These are phyloP conservation scores for Pulveroboletus sp. DNA, from an alignment of 768 basidiomycete species.

Conservation along the genomic window DNA sequence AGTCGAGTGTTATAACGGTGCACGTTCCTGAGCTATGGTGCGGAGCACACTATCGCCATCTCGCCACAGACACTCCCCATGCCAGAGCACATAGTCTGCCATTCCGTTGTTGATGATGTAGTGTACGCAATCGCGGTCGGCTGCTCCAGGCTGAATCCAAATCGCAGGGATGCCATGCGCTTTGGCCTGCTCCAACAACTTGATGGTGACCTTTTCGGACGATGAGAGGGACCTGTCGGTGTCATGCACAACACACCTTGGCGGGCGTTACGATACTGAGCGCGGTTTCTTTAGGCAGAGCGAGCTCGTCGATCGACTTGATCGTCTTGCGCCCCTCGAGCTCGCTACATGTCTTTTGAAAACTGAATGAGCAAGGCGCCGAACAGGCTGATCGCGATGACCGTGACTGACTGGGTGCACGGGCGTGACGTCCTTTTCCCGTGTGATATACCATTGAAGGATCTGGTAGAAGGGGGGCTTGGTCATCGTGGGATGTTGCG, in stretches of 20 bases:
- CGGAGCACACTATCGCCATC: conserved; percentile 58
- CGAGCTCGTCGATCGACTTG: conserved; percentile 49
- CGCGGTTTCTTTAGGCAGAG: conserved; percentile 59
- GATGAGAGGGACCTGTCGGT: neutral
- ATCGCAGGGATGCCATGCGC: conserved; percentile 66
- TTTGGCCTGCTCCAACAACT: conserved; percentile 60
- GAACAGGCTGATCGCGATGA: neutral
- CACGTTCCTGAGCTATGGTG: conserved; percentile 19
- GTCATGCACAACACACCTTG: conserved; percentile 38
- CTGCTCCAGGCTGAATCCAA: conserved; percentile 90
- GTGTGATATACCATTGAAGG: conserved; percentile 68
- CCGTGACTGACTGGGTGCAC: conserved; percentile 59
- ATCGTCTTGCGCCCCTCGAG: conserved; percentile 63
- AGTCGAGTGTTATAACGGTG: conserved; percentile 12
- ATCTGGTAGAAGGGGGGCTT: conserved; percentile 49
- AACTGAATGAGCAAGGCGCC: neutral
- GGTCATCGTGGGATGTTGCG: neutral
- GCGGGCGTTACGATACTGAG: conserved; percentile 77
- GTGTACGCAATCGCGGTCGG: conserved; percentile 55
- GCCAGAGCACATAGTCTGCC: conserved; percentile 64
- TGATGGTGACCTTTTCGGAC: conserved; percentile 61
- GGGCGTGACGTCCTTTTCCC: conserved; percentile 58
- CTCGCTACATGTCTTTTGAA: conserved; percentile 59
- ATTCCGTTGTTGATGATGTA: conserved; percentile 66
- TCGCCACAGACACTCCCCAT: conserved; percentile 79